phyloP scores from a whole-genome alignment of 805 yeast genomes.

The Saccharomycopsis fodiens region DNA sequence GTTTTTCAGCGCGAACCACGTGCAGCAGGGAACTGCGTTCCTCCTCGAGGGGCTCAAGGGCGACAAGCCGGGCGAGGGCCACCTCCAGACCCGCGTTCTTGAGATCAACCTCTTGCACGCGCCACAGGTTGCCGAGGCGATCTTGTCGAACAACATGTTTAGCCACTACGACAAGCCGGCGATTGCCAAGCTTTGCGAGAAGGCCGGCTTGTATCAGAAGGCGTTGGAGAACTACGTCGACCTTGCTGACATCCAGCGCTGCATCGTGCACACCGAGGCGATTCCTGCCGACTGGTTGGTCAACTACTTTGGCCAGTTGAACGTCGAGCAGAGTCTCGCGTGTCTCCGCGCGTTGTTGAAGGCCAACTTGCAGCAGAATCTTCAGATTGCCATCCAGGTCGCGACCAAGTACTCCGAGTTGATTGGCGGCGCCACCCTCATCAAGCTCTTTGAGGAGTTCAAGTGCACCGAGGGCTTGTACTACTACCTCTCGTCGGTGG shows the following conservation, averaged over 20 bases:
- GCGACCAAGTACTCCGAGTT: conserved; percentile 94
- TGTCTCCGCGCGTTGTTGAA: conserved; percentile 83
- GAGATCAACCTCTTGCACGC: conserved; percentile 93
- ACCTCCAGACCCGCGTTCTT: conserved; percentile 86
- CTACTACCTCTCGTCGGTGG: conserved; percentile 88
- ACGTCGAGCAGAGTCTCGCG: conserved; percentile 86
- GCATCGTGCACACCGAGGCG: conserved; percentile 76
- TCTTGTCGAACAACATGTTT: conserved; percentile 91
- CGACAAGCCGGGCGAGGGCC: conserved; percentile 91
- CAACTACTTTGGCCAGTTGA: conserved; percentile 83
- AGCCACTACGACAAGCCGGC: conserved; percentile 91
- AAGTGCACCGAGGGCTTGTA: conserved; percentile 90
- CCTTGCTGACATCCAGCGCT: conserved; percentile 91
- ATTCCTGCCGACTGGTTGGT: conserved; percentile 94
- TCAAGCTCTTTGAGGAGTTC: conserved; percentile 89
- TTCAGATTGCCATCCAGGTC: conserved; percentile 91
- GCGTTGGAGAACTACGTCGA: conserved; percentile 96
- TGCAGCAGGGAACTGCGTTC: conserved; percentile 98
- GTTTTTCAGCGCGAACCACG: conserved; percentile 86
- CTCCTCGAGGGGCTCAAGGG: conserved; percentile 90
- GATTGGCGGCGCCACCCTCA: conserved; percentile 77
- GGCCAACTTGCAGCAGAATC: conserved; percentile 71
- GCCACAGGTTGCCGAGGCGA: conserved; percentile 99
- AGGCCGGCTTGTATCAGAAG: conserved; percentile 92
- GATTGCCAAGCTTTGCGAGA: conserved; percentile 87